Evolutionary conservation across 495 filamentous ascomycete genomes (phyloP).

Genomic region (Hypomontagnella submonticulosa): DNA sequence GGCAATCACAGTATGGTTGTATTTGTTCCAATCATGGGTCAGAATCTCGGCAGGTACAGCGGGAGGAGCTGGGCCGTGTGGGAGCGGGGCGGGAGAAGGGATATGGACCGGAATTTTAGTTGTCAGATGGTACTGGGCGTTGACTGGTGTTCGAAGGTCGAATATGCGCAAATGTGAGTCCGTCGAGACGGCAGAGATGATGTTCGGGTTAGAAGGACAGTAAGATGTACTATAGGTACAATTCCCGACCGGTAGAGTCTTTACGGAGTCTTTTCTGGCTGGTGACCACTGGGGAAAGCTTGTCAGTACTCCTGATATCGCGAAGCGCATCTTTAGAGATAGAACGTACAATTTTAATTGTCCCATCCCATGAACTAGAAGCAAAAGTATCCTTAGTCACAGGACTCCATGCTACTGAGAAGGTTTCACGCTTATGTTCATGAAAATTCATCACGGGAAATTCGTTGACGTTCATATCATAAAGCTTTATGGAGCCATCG

Average conservation of each 20-base stretch:
- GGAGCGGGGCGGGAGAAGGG: conserved; percentile 56
- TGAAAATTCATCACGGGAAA: conserved; percentile 90
- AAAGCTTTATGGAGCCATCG: conserved; percentile 94
- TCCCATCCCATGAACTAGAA: conserved; percentile 93
- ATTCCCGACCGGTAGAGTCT: conserved; percentile 85
- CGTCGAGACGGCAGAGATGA: conserved; percentile 83
- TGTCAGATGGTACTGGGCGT: conserved; percentile 83
- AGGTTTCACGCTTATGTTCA: conserved; percentile 92
- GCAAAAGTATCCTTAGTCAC: conserved; percentile 90
- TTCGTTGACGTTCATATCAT: conserved; percentile 78
- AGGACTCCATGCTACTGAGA: conserved; percentile 91
- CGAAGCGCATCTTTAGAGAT: neutral
- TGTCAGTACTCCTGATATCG: conserved; percentile 21
- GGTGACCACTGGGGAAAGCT: conserved; percentile 73
- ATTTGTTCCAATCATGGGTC: conserved; percentile 99
- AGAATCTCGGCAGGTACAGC: conserved; percentile 73
- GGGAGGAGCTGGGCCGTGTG: conserved; percentile 47
- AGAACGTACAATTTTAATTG: conserved; percentile 78
- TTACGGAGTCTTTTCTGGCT: conserved; percentile 71
- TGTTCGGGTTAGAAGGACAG: conserved; percentile 78
- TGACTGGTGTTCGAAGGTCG: conserved; percentile 85
- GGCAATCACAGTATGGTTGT: conserved; percentile 82
- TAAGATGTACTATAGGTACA: conserved; percentile 92
- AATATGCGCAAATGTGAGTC: conserved; percentile 90
- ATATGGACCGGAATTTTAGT: conserved; percentile 80